Evolutionary conservation across 371 early-diverging fungal species (phyloP).

Genomic region (Apophysomyces trapeziformis): DNA sequence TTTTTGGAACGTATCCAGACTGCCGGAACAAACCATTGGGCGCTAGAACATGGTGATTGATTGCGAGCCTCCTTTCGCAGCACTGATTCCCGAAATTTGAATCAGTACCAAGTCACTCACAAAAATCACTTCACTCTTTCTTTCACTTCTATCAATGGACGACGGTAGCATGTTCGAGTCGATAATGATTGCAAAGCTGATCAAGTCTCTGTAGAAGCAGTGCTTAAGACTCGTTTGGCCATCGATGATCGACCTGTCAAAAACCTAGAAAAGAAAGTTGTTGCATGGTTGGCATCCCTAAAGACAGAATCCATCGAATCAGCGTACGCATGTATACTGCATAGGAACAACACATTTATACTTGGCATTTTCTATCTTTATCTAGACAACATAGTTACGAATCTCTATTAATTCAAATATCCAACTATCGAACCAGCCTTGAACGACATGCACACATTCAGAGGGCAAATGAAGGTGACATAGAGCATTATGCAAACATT

Average conservation of each 20-base stretch:
- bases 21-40: too few relatives aligned
- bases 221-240: conserved; percentile 41
- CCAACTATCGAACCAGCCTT: conserved; percentile 43
- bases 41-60: too few relatives aligned
- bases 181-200: too few relatives aligned
- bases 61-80: too few relatives aligned
- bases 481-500: conserved; percentile 43
- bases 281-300: conserved; percentile 30
- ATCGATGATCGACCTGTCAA: conserved; percentile 47
- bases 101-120: too few relatives aligned
- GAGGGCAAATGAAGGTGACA: conserved; percentile 53
- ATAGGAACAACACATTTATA: neutral
- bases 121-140: too few relatives aligned
- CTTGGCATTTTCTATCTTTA: neutral
- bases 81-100: too few relatives aligned
- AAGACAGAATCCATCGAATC: conserved; percentile 36
- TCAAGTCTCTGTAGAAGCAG: conserved; percentile 6
- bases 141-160: too few relatives aligned
- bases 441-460: conserved; percentile 46
- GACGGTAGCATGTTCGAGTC: too few relatives aligned
- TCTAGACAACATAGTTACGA: conserved; percentile 41
- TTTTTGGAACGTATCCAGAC: too few relatives aligned
- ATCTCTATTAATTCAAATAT: conserved; percentile 34
- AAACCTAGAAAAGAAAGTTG: conserved; percentile 39
- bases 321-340: conserved; percentile 23